Conservation (phyloP, 2,329 filamentous ascomycete species). For the Cytospora schulzeri region DNA sequence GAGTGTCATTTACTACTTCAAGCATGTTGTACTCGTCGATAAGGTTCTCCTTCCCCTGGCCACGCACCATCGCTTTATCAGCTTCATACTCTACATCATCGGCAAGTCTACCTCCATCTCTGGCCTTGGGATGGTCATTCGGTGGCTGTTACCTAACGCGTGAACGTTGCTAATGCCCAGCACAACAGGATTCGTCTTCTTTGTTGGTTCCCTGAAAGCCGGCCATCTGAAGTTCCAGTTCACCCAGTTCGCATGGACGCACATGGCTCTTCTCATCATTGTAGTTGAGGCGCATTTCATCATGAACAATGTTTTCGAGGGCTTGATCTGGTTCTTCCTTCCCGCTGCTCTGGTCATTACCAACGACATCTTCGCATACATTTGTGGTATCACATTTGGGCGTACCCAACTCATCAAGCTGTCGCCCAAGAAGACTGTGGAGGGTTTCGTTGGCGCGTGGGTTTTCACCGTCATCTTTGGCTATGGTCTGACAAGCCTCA, state of each 20-base stretch:
- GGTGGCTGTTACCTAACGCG: not conserved
- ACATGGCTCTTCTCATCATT: constrained; percentile 98
- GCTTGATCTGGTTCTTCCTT: constrained; percentile 99
- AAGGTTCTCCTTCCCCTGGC: constrained; percentile 89
- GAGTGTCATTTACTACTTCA: constrained; percentile 99
- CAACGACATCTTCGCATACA: constrained; percentile 98
- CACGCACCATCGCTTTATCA: constrained; percentile 97
- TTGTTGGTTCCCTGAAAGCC: constrained; percentile 90
- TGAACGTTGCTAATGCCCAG: constrained; percentile 28
- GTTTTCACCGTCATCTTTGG: constrained; percentile 90
- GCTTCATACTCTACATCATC: constrained; percentile 96
- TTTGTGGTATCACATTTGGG: constrained; percentile 96
- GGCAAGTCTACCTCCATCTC: constrained; percentile 57
- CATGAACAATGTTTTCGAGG: constrained; percentile 99
- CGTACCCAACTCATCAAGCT: constrained; percentile 96
- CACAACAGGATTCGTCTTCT: constrained; percentile 86
- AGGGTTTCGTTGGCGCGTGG: constrained; percentile 96
- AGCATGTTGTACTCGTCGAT: constrained; percentile 95
- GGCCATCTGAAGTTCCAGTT: constrained; percentile 99
- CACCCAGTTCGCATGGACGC: constrained; percentile 98
- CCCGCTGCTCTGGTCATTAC: constrained; percentile 94
- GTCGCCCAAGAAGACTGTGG: constrained; percentile 98
- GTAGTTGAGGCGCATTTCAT: constrained; percentile 98
- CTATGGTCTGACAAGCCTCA: constrained; percentile 75
- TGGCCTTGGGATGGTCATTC: not conserved